These are phyloP conservation scores for Rhizophora apiculata DNA, from an alignment of 345 rosid genomes.

Conservation along the genomic window DNA sequence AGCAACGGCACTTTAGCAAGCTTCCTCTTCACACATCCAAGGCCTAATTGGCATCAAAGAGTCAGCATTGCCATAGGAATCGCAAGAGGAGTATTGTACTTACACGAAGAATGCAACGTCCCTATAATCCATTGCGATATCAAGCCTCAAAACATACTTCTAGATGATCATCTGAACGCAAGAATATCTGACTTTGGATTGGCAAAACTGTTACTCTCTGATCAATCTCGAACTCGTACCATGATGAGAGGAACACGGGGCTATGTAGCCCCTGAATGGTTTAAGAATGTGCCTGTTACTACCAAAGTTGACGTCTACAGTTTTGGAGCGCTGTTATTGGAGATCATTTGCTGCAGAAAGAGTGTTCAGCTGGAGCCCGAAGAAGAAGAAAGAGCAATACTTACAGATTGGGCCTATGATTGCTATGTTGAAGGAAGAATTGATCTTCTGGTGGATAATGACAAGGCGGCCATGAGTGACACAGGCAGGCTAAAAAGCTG, in stretches of 20 bases:
- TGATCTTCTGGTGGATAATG: constrained; percentile 14
- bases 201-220: constrained; percentile 3
- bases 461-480: constrained; percentile 10
- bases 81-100: constrained; percentile 13
- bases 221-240: constrained; percentile 10
- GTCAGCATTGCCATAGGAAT: constrained; percentile 11
- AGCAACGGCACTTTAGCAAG: neutral
- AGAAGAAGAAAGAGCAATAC: neutral
- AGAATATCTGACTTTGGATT: constrained; percentile 20
- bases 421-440: constrained; percentile 14
- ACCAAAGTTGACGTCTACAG: constrained; percentile 22
- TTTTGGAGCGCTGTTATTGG: constrained; percentile 14
- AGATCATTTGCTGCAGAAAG: constrained; percentile 21
- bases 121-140: constrained; percentile 19
- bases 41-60: constrained; percentile 4
- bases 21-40: neutral
- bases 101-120: constrained; percentile 14
- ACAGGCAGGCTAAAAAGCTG: constrained; percentile 14
- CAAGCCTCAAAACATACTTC: constrained; percentile 22
- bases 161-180: neutral
- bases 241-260: constrained; percentile 19
- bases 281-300: constrained; percentile 15
- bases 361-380: constrained; percentile 2
- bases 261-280: constrained; percentile 21
- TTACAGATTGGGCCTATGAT: constrained; percentile 5